These are phyloP conservation scores for Ordospora pajunii DNA, from an alignment of 371 early-diverging fungal genomes.

Conservation along the genomic window DNA sequence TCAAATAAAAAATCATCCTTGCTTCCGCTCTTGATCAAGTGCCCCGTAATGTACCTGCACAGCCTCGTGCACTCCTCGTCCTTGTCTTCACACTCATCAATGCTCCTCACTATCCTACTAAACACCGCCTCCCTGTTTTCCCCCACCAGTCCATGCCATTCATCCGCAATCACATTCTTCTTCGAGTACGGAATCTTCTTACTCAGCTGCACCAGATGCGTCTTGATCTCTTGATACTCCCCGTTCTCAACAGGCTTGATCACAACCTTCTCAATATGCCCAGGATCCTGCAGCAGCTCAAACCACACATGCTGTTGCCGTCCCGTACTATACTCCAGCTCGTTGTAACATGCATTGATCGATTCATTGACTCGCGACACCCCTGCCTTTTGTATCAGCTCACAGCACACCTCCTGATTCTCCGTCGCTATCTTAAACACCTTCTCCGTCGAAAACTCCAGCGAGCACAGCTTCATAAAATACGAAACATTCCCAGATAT, in stretches of 20 bases:
- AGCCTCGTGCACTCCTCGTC: slow-evolving; percentile 44
- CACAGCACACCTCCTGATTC: slow-evolving; percentile 52
- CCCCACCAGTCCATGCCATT: slow-evolving; percentile 35
- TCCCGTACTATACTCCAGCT: neutral
- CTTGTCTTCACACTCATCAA: slow-evolving; percentile 7
- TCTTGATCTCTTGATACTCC: slow-evolving; percentile 59
- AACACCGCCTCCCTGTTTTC: slow-evolving; percentile 11
- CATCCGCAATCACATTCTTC: slow-evolving; percentile 31
- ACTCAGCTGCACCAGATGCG: slow-evolving; percentile 50
- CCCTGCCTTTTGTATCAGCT: slow-evolving; percentile 51
- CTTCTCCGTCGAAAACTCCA: slow-evolving; percentile 45
- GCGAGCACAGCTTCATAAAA: slow-evolving; percentile 56
- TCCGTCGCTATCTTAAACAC: slow-evolving; percentile 41
- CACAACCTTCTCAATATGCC: slow-evolving; percentile 44
- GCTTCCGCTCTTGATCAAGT: slow-evolving; percentile 34
- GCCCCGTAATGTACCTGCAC: slow-evolving; percentile 49
- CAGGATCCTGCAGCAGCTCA: slow-evolving; percentile 39
- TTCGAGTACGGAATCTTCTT: slow-evolving; percentile 39
- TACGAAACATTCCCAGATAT: slow-evolving; percentile 58
- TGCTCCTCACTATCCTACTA: neutral
- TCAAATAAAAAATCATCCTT: slow-evolving; percentile 53
- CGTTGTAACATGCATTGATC: neutral
- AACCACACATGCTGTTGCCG: slow-evolving; percentile 27
- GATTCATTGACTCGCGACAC: slow-evolving; percentile 35
- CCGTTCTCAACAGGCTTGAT: slow-evolving; percentile 52